Evolutionary conservation across 2,329 filamentous ascomycete species (phyloP).

Genomic region (Periconia digitata): DNA sequence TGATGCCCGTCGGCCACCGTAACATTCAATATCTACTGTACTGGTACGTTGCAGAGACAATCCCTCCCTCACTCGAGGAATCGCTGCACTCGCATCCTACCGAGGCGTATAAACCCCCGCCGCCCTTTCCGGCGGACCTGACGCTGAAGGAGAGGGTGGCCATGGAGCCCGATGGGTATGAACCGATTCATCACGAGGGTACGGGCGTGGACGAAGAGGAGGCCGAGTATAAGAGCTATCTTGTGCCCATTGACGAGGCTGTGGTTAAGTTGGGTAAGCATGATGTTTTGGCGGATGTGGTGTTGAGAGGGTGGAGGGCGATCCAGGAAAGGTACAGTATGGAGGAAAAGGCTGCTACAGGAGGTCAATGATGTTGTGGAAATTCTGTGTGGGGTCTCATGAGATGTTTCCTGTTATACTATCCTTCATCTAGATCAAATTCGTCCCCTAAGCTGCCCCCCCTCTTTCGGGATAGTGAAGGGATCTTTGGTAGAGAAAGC

Average conservation of each 20-base stretch:
- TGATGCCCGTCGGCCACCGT: constrained; percentile 40
- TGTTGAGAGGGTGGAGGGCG: constrained; percentile 48
- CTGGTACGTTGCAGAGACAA: constrained; percentile 52
- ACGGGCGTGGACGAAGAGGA: constrained; percentile 55
- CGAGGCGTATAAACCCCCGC: constrained; percentile 41
- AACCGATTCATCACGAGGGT: constrained; percentile 48
- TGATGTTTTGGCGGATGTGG: constrained; percentile 49
- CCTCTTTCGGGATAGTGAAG: no score
- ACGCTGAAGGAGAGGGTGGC: constrained; percentile 42
- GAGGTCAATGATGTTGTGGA: no score
- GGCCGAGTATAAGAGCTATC: constrained; percentile 44
- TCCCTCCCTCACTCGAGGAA: constrained; percentile 42
- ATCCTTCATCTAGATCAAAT: no score
- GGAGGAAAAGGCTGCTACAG: constrained; percentile 18
- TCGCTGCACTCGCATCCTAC: constrained; percentile 22
- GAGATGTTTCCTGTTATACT: no score
- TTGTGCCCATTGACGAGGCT: constrained; percentile 50
- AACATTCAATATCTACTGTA: constrained; percentile 48
- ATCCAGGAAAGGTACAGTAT: constrained; percentile 40
- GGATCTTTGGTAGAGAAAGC: no score
- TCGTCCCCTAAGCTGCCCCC: no score
- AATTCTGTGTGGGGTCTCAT: no score
- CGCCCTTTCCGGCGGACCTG: constrained; percentile 38
- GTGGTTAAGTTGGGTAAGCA: constrained; percentile 41
- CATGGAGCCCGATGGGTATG: constrained; percentile 46